A percentile compares a stretch with the other conserved stretches of the same genome.
These are phyloP conservation scores for Macrophomina phaseolina DNA, from an alignment of 2,329 filamentous ascomycete species.

Conservation along the genomic window DNA sequence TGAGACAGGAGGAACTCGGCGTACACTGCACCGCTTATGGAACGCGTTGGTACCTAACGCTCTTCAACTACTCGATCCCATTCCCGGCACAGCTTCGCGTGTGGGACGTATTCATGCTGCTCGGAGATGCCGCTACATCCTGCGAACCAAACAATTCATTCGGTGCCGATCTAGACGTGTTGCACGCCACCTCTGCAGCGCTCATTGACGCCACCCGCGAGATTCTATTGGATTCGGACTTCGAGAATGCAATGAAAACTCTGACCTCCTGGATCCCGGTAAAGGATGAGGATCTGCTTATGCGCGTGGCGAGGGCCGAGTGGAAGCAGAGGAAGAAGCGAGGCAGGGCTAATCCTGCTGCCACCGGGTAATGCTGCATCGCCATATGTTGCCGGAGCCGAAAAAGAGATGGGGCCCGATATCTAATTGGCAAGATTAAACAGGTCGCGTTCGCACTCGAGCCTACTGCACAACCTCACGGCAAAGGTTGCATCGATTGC, in stretches of 20 bases:
- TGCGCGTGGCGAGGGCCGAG: conserved; percentile 87
- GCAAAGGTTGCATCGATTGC: conserved; percentile 25
- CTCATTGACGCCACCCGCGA: conserved; percentile 89
- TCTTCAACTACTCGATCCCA: conserved; percentile 96
- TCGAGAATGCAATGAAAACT: conserved; percentile 97
- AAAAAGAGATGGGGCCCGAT: neutral
- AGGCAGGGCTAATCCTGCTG: conserved; percentile 26
- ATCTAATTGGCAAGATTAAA: conserved; percentile 17
- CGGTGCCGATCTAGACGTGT: conserved; percentile 73
- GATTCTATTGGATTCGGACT: conserved; percentile 88
- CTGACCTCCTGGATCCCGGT: conserved; percentile 93
- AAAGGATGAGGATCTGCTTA: conserved; percentile 90
- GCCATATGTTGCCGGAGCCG: conserved; percentile 20
- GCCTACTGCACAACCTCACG: conserved; percentile 13
- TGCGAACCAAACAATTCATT: conserved; percentile 30
- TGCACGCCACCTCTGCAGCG: conserved; percentile 89
- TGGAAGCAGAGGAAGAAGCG: conserved; percentile 73
- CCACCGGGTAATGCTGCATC: conserved; percentile 18
- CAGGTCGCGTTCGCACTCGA: conserved; percentile 22
- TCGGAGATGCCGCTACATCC: conserved; percentile 66
- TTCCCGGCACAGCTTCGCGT: conserved; percentile 93
- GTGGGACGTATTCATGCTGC: conserved; percentile 97
- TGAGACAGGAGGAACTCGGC: conserved; percentile 68
- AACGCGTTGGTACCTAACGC: conserved; percentile 93
- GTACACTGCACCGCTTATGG: conserved; percentile 93